These are phyloP conservation scores for Eucalyptus tenuipes DNA, from an alignment of 345 rosid species.

Conservation along the genomic window DNA sequence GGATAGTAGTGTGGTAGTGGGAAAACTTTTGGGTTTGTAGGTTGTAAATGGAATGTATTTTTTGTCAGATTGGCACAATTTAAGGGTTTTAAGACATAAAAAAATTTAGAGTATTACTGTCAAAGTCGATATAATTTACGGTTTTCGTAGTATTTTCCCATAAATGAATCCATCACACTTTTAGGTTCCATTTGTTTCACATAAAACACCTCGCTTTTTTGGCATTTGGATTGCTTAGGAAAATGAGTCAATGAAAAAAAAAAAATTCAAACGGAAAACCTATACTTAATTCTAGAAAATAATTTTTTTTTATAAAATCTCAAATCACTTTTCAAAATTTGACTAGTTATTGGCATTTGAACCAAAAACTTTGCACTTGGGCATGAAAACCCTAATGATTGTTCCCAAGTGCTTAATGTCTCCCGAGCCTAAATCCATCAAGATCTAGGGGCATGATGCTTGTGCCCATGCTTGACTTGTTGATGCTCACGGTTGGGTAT, in stretches of 20 bases:
- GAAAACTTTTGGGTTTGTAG: not conserved
- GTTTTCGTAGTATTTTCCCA: not conserved
- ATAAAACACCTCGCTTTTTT: accelerated
- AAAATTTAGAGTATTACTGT: not conserved
- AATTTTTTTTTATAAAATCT: not conserved
- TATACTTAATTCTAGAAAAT: not conserved
- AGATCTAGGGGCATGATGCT: not conserved
- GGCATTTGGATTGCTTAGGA: no score
- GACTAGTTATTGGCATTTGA: not conserved
- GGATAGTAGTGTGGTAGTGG: not conserved
- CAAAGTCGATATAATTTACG: not conserved
- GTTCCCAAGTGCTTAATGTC: not conserved
- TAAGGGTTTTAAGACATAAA: not conserved
- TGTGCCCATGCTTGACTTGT: not conserved
- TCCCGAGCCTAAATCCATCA: accelerated
- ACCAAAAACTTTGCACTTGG: not conserved
- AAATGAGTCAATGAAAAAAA: no score
- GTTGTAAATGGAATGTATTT: not conserved
- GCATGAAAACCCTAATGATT: not conserved
- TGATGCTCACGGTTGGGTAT: accelerated
- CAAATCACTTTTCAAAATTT: not conserved
- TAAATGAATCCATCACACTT: not conserved
- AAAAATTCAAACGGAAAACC: not conserved
- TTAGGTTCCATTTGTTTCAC: not conserved
- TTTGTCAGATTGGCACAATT: not conserved